These are phyloP conservation scores for Bjerkandera adusta DNA, from an alignment of 1,284 basidiomycete species.

Conservation along the genomic window DNA sequence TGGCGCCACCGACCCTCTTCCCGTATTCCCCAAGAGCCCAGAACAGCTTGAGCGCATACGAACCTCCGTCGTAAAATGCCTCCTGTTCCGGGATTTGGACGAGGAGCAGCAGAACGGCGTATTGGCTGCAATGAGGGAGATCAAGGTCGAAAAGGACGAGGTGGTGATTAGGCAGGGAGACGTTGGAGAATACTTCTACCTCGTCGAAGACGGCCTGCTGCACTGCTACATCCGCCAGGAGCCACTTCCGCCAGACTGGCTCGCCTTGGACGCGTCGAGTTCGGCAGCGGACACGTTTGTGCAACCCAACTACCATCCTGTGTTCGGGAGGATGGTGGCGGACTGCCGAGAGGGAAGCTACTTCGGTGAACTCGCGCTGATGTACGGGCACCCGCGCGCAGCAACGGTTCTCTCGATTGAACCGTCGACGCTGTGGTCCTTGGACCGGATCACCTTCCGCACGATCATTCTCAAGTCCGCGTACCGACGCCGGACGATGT, in stretches of 20 bases:
- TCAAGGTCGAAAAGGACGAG: constrained; percentile 67
- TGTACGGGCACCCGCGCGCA: constrained; percentile 96
- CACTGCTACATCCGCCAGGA: constrained; percentile 84
- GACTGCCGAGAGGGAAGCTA: constrained; percentile 85
- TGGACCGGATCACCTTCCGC: constrained; percentile 97
- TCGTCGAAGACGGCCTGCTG: constrained; percentile 88
- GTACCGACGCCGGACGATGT: constrained; percentile 88
- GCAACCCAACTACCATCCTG: constrained; percentile 62
- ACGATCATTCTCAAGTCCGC: constrained; percentile 94
- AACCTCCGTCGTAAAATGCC: constrained; percentile 83
- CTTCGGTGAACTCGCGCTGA: constrained; percentile 96
- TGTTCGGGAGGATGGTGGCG: constrained; percentile 81
- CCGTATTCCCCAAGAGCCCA: constrained; percentile 79
- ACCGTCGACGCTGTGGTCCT: constrained; percentile 86
- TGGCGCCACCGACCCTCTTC: constrained; percentile 60
- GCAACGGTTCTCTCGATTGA: constrained; percentile 90
- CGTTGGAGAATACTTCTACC: constrained; percentile 97
- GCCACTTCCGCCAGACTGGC: constrained; percentile 57
- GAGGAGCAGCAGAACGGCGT: constrained; percentile 95
- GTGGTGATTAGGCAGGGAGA: constrained; percentile 96
- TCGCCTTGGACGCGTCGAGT: constrained; percentile 38
- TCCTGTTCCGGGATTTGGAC: constrained; percentile 95
- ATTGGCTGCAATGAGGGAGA: constrained; percentile 94
- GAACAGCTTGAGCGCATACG: constrained; percentile 90
- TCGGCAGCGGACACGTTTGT: constrained; percentile 52